Conservation (phyloP, 257 asterid species). For the Solanum pimpinellifolium region DNA sequence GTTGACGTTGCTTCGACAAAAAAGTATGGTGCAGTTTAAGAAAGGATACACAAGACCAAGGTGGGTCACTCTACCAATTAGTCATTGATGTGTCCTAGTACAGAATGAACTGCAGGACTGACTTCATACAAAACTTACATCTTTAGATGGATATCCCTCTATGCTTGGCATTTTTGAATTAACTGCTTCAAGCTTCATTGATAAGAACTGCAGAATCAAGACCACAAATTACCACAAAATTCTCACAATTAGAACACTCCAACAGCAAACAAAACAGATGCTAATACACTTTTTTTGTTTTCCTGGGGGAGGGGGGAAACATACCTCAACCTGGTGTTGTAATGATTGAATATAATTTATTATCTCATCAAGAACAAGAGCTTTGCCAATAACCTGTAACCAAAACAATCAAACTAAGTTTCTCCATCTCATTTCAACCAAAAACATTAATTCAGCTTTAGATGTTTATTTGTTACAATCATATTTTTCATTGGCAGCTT, state of each 20-base stretch:
- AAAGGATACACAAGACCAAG: neutral
- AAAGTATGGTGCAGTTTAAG: neutral
- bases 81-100: neutral
- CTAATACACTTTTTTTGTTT: neutral
- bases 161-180: slow-evolving; percentile 47
- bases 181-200: slow-evolving; percentile 94
- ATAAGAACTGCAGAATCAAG: slow-evolving; percentile 47
- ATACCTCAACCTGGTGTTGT: slow-evolving; percentile 88
- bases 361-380: slow-evolving; percentile 83
- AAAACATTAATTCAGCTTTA: neutral
- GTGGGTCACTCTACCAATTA: neutral
- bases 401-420: neutral
- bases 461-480: neutral
- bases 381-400: slow-evolving; percentile 77
- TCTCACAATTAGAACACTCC: neutral
- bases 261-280: neutral
- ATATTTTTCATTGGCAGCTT: neutral
- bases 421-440: neutral
- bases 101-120: neutral
- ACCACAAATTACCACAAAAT: neutral
- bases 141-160: slow-evolving; percentile 78
- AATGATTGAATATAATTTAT: slow-evolving; percentile 77
- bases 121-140: slow-evolving; percentile 32
- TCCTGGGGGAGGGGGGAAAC: neutral
- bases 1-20: neutral